phyloP scores from a whole-genome alignment of 805 yeast genomes.

The Candida patagonica region DNA sequence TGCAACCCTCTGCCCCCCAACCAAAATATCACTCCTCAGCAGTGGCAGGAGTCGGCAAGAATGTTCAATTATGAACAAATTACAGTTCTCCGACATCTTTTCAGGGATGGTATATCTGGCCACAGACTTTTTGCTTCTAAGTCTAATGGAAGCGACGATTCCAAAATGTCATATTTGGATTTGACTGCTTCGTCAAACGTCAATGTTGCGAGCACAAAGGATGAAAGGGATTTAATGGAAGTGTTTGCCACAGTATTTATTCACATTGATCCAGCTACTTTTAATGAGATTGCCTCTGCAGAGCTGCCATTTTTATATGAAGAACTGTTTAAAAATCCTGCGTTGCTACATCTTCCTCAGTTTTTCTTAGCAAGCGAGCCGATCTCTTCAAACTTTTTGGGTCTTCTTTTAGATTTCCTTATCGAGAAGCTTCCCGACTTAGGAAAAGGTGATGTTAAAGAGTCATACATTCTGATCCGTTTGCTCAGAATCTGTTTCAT shows the following conservation, averaged over 20 bases:
- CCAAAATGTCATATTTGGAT: conserved; percentile 21
- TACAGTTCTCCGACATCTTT: conserved; percentile 60
- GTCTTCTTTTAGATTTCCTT: conserved; percentile 68
- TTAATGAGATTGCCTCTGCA: conserved; percentile 78
- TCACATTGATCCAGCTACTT: conserved; percentile 90
- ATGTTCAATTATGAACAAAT: conserved; percentile 80
- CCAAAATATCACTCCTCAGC: conserved; percentile 39
- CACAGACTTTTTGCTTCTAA: conserved; percentile 59
- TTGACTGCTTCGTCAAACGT: conserved; percentile 52
- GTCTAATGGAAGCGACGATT: conserved; percentile 23
- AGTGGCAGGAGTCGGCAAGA: conserved; percentile 82
- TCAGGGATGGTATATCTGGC: conserved; percentile 78
- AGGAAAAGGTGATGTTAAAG: conserved; percentile 70
- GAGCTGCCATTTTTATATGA: conserved; percentile 74
- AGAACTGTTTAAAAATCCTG: conserved; percentile 72
- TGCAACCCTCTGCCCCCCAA: conserved; percentile 70
- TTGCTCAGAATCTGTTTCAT: conserved; percentile 87
- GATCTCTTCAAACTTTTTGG: conserved; percentile 88
- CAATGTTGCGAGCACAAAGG: conserved; percentile 82
- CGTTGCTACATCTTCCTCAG: conserved; percentile 84
- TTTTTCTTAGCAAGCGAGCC: conserved; percentile 88
- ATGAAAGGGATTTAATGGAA: conserved; percentile 93
- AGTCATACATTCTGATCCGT: conserved; percentile 72
- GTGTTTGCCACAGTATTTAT: conserved; percentile 87
- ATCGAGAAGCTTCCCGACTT: conserved; percentile 63